Conservation (phyloP, 441 rosid species). For the Pelargonium cotyledonis region DNA sequence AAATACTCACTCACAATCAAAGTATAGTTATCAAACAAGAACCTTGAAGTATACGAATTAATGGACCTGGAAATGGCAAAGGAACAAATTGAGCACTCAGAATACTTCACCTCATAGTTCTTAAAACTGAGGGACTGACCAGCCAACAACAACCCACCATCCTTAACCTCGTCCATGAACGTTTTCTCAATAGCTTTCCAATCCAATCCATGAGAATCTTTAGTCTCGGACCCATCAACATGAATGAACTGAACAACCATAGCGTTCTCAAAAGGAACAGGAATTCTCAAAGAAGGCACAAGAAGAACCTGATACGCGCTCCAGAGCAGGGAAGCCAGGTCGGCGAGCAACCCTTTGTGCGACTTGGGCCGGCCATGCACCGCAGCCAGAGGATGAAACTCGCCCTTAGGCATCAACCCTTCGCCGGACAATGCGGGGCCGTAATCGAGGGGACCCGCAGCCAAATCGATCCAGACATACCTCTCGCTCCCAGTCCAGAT, state of each 20-base stretch:
- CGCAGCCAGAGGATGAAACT: constrained; percentile 83
- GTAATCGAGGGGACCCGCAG: constrained; percentile 89
- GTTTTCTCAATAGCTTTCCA: constrained; percentile 54
- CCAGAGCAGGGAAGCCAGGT: constrained; percentile 67
- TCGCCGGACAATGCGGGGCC: constrained; percentile 93
- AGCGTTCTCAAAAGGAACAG: constrained; percentile 70
- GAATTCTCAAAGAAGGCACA: constrained; percentile 82
- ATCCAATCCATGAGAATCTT: constrained; percentile 59
- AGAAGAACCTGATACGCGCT: constrained; percentile 89
- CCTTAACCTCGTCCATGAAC: constrained; percentile 60
- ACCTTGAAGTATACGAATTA: constrained; percentile 86
- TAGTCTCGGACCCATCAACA: constrained; percentile 48
- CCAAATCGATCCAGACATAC: constrained; percentile 81
- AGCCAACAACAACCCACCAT: constrained; percentile 59
- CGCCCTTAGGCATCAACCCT: constrained; percentile 81
- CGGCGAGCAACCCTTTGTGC: constrained; percentile 62
- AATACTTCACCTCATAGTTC: constrained; percentile 45
- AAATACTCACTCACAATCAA: constrained; percentile 91
- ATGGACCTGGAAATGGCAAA: constrained; percentile 69
- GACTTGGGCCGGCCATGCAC: constrained; percentile 82
- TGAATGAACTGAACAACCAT: constrained; percentile 78
- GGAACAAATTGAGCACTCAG: constrained; percentile 72
- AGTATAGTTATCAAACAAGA: constrained; percentile 87
- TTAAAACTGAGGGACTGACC: constrained; percentile 64
- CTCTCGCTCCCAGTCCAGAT: constrained; percentile 85